phyloP scores from a whole-genome alignment of 352 stramenopile species.

The Phytophthora syringae region DNA sequence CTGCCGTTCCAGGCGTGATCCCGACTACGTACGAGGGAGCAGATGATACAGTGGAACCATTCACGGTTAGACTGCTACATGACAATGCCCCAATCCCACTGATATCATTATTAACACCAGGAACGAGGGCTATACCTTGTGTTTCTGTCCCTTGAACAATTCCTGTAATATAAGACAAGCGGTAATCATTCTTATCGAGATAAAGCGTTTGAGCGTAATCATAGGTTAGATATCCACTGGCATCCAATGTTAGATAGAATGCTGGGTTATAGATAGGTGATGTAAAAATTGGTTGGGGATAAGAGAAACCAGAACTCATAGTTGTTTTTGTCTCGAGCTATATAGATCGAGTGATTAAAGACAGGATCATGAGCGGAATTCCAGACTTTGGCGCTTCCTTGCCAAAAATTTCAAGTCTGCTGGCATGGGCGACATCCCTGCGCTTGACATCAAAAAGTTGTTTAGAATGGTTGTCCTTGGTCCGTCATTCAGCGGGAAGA shows the following conservation, averaged over 20 bases:
- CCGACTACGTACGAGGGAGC: too few species aligned
- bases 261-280: slow-evolving; percentile 26
- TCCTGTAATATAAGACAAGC: slow-evolving; percentile 11
- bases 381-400: slow-evolving; percentile 14
- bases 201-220: slow-evolving; percentile 26
- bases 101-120: slow-evolving; percentile 1
- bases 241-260: slow-evolving; percentile 20
- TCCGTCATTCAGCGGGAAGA: slow-evolving; percentile 21
- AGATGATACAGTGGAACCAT: too few species aligned
- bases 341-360: slow-evolving; percentile 20
- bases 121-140: slow-evolving; percentile 5
- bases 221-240: slow-evolving; percentile 14
- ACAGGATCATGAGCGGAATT: slow-evolving; percentile 15
- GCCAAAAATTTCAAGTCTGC: slow-evolving; percentile 23
- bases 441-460: slow-evolving; percentile 23
- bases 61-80: too few species aligned
- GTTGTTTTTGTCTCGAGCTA: slow-evolving; percentile 24
- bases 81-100: not conserved
- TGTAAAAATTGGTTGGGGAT: slow-evolving; percentile 17
- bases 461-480: slow-evolving; percentile 27
- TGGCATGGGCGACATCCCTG: slow-evolving; percentile 10
- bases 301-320: slow-evolving; percentile 27
- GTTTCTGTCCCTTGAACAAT: slow-evolving; percentile 3
- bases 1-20: too few species aligned
- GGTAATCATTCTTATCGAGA: slow-evolving; percentile 19